phyloP scores from a whole-genome alignment of 805 yeast species.

The Saccharomycopsis sp. region DNA sequence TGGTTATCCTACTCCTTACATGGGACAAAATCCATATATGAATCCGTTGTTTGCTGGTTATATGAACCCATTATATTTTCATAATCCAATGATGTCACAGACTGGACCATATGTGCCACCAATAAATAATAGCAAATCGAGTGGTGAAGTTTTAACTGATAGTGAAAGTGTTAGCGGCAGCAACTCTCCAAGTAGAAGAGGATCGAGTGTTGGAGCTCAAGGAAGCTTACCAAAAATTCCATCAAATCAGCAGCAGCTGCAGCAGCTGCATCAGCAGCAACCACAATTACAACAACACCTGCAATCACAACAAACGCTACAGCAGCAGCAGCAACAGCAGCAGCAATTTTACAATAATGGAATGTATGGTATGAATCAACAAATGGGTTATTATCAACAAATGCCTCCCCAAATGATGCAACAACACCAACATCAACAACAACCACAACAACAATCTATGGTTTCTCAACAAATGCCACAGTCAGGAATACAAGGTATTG shows the following conservation, averaged over 20 bases:
- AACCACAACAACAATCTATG: conserved; percentile 23
- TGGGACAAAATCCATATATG: conserved; percentile 6
- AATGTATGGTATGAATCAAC: neutral
- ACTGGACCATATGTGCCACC: neutral
- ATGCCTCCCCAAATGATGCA: neutral
- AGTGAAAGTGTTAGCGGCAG: conserved; percentile 9
- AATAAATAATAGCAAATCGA: neutral
- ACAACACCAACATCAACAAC: conserved; percentile 1
- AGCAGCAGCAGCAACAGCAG: conserved; percentile 15
- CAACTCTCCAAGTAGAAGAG: conserved; percentile 13
- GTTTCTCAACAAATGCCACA: no score
- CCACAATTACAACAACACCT: conserved; percentile 15
- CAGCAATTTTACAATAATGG: neutral
- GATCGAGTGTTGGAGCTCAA: conserved; percentile 14
- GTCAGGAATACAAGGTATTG: no score
- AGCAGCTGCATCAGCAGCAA: conserved; percentile 14
- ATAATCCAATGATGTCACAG: neutral
- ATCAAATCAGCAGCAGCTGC: neutral
- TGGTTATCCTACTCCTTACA: conserved; percentile 4
- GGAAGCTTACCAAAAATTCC: conserved; percentile 7
- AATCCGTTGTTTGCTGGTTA: conserved; percentile 8
- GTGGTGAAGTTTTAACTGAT: neutral
- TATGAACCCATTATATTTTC: conserved; percentile 4
- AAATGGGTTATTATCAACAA: neutral
- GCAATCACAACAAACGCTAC: no score